A percentile compares a stretch with the other conserved stretches of the same genome.
These are phyloP conservation scores for Vaccinium corymbosum DNA, from an alignment of 148 eudicot genomes.

Conservation along the genomic window DNA sequence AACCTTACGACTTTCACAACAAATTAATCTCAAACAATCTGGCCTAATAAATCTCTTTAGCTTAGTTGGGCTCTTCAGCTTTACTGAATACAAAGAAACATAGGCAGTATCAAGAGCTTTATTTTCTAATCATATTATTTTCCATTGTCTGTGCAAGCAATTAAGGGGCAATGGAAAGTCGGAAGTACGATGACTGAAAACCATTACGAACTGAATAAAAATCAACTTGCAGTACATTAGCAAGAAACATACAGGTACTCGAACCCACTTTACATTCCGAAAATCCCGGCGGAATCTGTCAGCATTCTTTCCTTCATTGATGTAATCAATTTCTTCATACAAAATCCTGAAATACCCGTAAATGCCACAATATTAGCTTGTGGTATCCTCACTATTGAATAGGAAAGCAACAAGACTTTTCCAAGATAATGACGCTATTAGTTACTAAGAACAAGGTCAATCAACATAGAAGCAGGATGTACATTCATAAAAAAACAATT, in stretches of 20 bases:
- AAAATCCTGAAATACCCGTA: conserved; percentile 59
- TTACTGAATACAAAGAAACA: not conserved
- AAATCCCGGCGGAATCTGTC: conserved; percentile 95
- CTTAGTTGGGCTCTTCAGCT: conserved; percentile 1
- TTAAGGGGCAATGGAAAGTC: not conserved
- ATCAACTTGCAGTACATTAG: conserved; percentile 8
- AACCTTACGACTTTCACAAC: not conserved
- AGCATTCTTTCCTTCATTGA: conserved; percentile 98
- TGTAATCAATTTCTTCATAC: conserved; percentile 94
- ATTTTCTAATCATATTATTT: not conserved
- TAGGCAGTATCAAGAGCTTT: not conserved
- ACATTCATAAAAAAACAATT: not conserved
- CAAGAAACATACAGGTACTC: conserved; percentile 91
- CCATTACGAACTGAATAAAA: conserved; percentile 10
- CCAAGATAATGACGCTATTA: not conserved
- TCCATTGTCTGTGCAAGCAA: conserved; percentile 6
- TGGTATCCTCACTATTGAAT: not conserved
- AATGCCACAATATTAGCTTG: conserved; percentile 7
- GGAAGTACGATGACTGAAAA: not conserved
- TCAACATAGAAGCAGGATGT: not conserved
- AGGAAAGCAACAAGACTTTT: conserved; percentile 2
- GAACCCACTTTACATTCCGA: conserved; percentile 96
- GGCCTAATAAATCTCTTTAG: not conserved
- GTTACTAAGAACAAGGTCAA: not conserved
- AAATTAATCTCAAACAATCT: not conserved